Conservation (phyloP, 2,329 filamentous ascomycete species). For the Aspergillus sp. region DNA sequence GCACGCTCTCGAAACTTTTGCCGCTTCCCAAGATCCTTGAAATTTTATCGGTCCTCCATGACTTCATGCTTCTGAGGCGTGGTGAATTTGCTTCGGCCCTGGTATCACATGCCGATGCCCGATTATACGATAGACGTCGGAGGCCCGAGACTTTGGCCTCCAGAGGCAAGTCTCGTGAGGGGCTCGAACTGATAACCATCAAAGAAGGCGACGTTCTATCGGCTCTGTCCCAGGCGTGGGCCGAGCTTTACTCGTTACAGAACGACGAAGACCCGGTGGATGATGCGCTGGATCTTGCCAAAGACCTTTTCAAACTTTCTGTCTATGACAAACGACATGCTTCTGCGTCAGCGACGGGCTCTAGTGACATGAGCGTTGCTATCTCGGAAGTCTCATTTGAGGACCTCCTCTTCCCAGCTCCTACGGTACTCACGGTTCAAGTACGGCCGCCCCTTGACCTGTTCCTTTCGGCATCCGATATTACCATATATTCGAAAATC, state of each 20-base stretch:
- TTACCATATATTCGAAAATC: conserved; percentile 77
- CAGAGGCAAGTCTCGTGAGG: conserved; percentile 52
- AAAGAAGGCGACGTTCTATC: conserved; percentile 85
- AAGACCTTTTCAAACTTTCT: conserved; percentile 68
- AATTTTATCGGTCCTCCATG: conserved; percentile 71
- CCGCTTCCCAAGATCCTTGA: conserved; percentile 75
- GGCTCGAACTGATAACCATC: conserved; percentile 63
- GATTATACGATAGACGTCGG: conserved; percentile 70
- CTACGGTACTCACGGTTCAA: conserved; percentile 67
- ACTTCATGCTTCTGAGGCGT: conserved; percentile 82
- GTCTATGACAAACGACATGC: conserved; percentile 36
- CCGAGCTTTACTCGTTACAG: conserved; percentile 71
- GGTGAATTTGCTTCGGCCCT: conserved; percentile 90
- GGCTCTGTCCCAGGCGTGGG: conserved; percentile 74
- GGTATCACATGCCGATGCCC: conserved; percentile 79
- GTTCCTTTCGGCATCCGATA: conserved; percentile 73
- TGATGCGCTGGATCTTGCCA: conserved; percentile 78
- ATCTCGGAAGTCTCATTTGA: conserved; percentile 58
- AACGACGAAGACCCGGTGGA: conserved; percentile 71
- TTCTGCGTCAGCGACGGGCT: conserved; percentile 23
- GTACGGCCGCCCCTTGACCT: conserved; percentile 82
- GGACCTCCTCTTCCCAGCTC: conserved; percentile 76
- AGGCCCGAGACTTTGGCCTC: conserved; percentile 48
- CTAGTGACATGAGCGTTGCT: conserved; percentile 16
- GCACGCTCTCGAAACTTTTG: conserved; percentile 76